Conservation (phyloP, 2,329 filamentous ascomycete genomes). For the Ophiostoma australiae region DNA sequence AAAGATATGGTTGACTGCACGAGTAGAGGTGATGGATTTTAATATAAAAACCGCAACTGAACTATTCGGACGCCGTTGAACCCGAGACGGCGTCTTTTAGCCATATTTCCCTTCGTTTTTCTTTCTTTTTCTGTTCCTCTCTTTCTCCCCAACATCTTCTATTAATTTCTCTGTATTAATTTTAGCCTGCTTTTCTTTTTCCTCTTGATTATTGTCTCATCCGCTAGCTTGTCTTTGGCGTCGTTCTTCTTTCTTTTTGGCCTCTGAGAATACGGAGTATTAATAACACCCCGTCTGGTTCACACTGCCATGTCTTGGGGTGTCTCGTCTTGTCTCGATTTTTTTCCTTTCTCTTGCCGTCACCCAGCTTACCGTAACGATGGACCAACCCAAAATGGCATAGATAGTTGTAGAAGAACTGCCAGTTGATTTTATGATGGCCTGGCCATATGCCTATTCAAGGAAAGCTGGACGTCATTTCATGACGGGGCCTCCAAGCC, state of each 20-base stretch:
- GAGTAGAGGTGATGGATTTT: neutral
- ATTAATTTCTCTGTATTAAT: neutral
- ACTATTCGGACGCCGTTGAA: neutral
- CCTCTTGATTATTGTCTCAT: neutral
- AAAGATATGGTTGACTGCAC: neutral
- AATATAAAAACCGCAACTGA: neutral
- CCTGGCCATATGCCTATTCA: neutral
- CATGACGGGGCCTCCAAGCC: neutral
- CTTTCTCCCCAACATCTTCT: neutral
- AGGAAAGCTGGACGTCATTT: neutral
- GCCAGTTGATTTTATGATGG: neutral
- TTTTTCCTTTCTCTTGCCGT: neutral
- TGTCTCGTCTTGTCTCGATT: conserved; percentile 10
- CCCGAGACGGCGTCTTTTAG: neutral
- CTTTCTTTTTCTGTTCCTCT: neutral
- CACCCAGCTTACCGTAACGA: neutral
- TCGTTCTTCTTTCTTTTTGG: conserved; percentile 6
- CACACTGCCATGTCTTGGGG: neutral
- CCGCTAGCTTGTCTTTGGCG: conserved; percentile 1
- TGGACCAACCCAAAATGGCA: conserved; percentile 2
- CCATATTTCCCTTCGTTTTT: neutral
- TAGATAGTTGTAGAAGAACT: conserved; percentile 4
- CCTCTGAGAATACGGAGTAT: neutral
- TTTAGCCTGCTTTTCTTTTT: neutral
- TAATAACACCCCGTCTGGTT: neutral